Evolutionary conservation across 2,329 filamentous ascomycete genomes (phyloP).

Genomic region (Fusarium napiforme): DNA sequence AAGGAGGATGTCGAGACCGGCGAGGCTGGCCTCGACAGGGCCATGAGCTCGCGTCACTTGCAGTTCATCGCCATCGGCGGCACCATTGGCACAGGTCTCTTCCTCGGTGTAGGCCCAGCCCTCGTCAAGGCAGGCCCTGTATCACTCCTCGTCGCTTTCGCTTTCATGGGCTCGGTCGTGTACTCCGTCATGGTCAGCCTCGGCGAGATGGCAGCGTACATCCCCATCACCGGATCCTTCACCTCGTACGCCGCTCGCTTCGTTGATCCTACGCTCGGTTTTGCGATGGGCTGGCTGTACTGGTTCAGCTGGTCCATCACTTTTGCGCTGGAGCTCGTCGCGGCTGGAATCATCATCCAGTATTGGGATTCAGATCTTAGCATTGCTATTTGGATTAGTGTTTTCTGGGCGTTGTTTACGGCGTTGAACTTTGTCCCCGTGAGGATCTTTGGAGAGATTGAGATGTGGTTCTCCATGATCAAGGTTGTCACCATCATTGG

Average conservation of each 20-base stretch:
- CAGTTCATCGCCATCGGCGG: conserved; percentile 66
- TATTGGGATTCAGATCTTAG: conserved; percentile 74
- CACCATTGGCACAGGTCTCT: conserved; percentile 78
- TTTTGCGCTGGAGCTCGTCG: conserved; percentile 77
- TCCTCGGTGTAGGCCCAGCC: conserved; percentile 73
- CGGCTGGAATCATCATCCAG: conserved; percentile 78
- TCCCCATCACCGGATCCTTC: conserved; percentile 81
- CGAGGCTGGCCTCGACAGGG: conserved; percentile 51
- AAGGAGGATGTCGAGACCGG: conserved; percentile 52
- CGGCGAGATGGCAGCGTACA: conserved; percentile 80
- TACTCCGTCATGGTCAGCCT: conserved; percentile 79
- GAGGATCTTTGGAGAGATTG: conserved; percentile 78
- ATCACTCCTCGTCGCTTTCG: conserved; percentile 73
- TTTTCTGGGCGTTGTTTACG: conserved; percentile 79
- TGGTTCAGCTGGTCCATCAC: conserved; percentile 83
- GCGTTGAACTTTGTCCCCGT: conserved; percentile 77
- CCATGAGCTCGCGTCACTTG: conserved; percentile 55
- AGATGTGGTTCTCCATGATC: conserved; percentile 82
- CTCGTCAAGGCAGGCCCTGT: conserved; percentile 73
- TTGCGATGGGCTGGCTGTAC: conserved; percentile 85
- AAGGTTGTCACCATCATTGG: conserved; percentile 81
- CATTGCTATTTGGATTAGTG: conserved; percentile 76
- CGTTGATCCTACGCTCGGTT: conserved; percentile 76
- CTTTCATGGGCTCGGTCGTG: conserved; percentile 76
- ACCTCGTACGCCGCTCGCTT: conserved; percentile 81